Evolutionary conservation across 257 asterid species (phyloP).

Genomic region (Solanum dulcamara): DNA sequence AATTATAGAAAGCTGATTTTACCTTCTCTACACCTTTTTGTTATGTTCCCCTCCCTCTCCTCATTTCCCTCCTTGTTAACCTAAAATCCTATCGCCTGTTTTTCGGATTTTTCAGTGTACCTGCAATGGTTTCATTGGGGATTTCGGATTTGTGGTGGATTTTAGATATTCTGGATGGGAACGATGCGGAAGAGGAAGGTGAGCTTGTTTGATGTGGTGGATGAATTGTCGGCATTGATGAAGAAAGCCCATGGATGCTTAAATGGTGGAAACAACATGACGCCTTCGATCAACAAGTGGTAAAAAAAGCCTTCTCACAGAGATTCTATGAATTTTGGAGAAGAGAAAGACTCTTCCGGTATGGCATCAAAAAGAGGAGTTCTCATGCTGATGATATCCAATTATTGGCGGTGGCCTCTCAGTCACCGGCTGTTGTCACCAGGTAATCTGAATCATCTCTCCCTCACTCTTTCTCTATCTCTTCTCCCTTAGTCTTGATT

Average conservation of each 20-base stretch:
- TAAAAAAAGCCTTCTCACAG: conserved; percentile 54
- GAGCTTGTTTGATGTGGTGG: conserved; percentile 86
- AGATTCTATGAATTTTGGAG: conserved; percentile 74
- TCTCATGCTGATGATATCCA: not conserved
- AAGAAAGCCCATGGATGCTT: conserved; percentile 26
- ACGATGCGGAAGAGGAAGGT: conserved; percentile 86
- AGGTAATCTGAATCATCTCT: not conserved
- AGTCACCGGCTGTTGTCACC: not conserved
- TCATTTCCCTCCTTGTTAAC: not conserved
- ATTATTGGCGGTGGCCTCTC: not conserved
- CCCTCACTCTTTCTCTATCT: not conserved
- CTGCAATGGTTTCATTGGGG: not conserved
- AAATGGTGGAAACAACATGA: conserved; percentile 1
- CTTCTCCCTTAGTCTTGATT: not conserved
- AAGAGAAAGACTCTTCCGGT: conserved; percentile 81
- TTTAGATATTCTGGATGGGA: conserved; percentile 36
- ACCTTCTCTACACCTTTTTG: not conserved
- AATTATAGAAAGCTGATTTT: not conserved
- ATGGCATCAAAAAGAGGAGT: conserved; percentile 27
- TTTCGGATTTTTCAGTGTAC: not conserved
- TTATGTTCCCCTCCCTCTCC: not conserved
- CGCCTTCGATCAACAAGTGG: conserved; percentile 47
- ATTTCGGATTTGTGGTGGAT: not conserved
- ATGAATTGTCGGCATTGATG: conserved; percentile 33
- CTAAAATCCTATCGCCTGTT: not conserved